Percentiles rank a stretch among this genome's conserved stretches.
Conservation (phyloP, 2,329 filamentous ascomycete genomes). For the Alternaria triticina region DNA sequence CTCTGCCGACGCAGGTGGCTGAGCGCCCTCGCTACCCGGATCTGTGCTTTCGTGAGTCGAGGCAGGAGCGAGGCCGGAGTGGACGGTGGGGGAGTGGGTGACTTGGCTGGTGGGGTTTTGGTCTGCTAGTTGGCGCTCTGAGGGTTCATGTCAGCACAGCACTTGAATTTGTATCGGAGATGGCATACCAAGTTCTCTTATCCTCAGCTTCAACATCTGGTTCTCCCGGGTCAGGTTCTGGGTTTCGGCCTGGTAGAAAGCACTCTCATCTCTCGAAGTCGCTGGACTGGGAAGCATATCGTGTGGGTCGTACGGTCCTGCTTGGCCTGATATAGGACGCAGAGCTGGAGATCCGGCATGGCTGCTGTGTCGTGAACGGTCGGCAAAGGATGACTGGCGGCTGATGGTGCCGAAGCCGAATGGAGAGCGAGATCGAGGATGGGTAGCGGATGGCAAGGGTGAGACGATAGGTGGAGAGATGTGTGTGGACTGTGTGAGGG, state of each 20-base stretch:
- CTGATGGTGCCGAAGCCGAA: slow-evolving; percentile 47
- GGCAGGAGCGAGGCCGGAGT: slow-evolving; percentile 35
- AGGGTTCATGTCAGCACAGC: slow-evolving; percentile 2
- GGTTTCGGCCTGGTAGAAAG: slow-evolving; percentile 83
- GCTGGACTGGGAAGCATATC: slow-evolving; percentile 65
- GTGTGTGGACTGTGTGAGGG: slow-evolving; percentile 25
- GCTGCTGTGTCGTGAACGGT: slow-evolving; percentile 47
- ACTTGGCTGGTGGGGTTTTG: slow-evolving; percentile 39
- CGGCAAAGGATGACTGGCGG: slow-evolving; percentile 52
- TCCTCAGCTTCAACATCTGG: slow-evolving; percentile 78
- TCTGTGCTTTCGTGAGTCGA: slow-evolving; percentile 21
- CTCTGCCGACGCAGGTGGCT: slow-evolving; percentile 4
- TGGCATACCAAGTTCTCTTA: slow-evolving; percentile 70
- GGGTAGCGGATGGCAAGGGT: slow-evolving; percentile 56
- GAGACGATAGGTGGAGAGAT: slow-evolving; percentile 43
- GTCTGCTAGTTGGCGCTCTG: slow-evolving; percentile 46
- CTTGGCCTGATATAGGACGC: slow-evolving; percentile 61
- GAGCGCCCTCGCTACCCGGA: neutral
- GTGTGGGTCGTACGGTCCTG: slow-evolving; percentile 56
- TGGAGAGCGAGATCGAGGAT: slow-evolving; percentile 47
- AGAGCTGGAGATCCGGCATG: slow-evolving; percentile 51
- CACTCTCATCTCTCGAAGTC: slow-evolving; percentile 68
- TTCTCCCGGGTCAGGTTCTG: slow-evolving; percentile 80
- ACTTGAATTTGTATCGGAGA: no score
- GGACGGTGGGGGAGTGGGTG: slow-evolving; percentile 38